These are phyloP conservation scores for Neolentinus lepideus DNA, from an alignment of 1,284 basidiomycete species.

Conservation along the genomic window DNA sequence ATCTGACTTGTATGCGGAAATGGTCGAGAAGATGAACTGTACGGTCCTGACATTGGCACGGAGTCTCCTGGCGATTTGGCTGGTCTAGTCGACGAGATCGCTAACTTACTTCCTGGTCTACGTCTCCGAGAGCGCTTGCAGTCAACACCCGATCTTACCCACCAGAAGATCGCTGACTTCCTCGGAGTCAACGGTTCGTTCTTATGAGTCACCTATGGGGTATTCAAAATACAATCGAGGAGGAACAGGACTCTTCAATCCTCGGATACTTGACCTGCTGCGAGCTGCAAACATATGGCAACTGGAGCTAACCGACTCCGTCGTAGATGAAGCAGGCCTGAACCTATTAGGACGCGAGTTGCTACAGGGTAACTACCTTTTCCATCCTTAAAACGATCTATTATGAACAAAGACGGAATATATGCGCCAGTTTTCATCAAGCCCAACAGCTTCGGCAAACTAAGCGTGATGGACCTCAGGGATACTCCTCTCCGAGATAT, in stretches of 20 bases:
- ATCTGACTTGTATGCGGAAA: conserved; percentile 1
- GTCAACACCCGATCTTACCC: conserved; percentile 21
- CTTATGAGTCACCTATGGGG: background rate
- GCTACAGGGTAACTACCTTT: conserved; percentile 30
- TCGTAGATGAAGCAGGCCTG: conserved; percentile 39
- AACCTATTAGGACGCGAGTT: conserved; percentile 35
- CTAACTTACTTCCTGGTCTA: conserved; percentile 36
- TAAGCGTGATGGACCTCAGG: conserved; percentile 42
- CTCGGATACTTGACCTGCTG: conserved; percentile 28
- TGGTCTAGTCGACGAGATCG: conserved; percentile 29
- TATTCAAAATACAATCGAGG: background rate
- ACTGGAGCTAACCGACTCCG: conserved; percentile 35
- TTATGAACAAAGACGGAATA: conserved; percentile 3
- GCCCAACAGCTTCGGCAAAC: conserved; percentile 41
- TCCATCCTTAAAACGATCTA: background rate
- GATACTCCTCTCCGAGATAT: conserved; percentile 36
- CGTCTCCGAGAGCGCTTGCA: conserved; percentile 34
- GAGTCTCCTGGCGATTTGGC: conserved; percentile 32
- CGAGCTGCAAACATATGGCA: conserved; percentile 29
- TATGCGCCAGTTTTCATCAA: conserved; percentile 38
- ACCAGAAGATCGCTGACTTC: conserved; percentile 22
- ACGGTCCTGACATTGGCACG: conserved; percentile 33
- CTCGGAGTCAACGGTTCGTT: conserved; percentile 4
- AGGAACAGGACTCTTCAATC: conserved; percentile 32
- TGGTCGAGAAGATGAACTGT: conserved; percentile 25